Evolutionary conservation across 2,329 filamentous ascomycete genomes (phyloP).

Genomic region (Verruconis gallopava): DNA sequence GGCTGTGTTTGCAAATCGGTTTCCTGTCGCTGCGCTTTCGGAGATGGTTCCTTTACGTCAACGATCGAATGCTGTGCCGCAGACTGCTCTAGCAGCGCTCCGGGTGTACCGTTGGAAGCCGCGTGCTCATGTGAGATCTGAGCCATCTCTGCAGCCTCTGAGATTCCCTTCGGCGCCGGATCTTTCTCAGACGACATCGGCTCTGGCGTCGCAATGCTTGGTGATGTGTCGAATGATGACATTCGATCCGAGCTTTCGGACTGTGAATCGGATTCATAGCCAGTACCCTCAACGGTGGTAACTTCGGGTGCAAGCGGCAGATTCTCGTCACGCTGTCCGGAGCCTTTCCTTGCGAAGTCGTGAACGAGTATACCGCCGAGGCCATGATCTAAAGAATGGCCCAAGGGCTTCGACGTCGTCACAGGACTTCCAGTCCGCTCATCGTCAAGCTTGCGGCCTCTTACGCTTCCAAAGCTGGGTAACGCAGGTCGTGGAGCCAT

Average conservation of each 20-base stretch:
- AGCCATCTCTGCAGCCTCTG: constrained; percentile 16
- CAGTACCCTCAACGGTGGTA: constrained; percentile 53
- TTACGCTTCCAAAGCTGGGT: constrained; percentile 62
- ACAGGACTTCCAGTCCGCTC: constrained; percentile 20
- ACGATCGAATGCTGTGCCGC: background rate
- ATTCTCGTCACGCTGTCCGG: constrained; percentile 19
- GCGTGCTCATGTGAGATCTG: constrained; percentile 16
- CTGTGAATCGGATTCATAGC: constrained; percentile 45
- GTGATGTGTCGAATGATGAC: background rate
- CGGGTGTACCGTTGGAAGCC: background rate
- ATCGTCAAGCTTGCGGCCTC: constrained; percentile 41
- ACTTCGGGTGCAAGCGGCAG: constrained; percentile 60
- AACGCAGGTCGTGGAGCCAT: constrained; percentile 65
- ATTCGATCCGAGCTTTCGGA: background rate
- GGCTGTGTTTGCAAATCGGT: constrained; percentile 4
- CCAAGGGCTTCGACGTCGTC: constrained; percentile 18
- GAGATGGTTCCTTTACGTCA: background rate
- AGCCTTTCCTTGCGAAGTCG: constrained; percentile 39
- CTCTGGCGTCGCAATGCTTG: background rate
- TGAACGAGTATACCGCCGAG: constrained; percentile 43
- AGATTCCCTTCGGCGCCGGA: constrained; percentile 14
- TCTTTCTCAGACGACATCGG: background rate
- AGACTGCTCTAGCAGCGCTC: too few relatives aligned
- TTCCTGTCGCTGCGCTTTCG: background rate
- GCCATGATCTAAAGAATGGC: constrained; percentile 46